Base-by-base conservation (phyloP, 805 yeast species). In the Candida insectorum region DNA sequence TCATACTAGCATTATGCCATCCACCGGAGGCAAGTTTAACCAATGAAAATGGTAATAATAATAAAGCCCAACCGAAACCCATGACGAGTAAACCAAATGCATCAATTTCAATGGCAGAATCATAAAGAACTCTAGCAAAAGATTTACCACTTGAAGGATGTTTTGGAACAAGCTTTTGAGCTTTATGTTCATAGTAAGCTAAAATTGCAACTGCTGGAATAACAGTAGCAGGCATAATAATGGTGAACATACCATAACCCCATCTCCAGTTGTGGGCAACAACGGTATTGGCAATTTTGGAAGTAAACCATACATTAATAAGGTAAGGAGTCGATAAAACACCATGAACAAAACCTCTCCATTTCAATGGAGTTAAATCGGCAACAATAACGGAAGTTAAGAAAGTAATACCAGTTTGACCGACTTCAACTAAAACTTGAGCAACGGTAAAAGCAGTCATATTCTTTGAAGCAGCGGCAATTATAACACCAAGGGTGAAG, bases 201-300 rank as follows among this genome's bases (percentile, higher is more conserved):
- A 65, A 51, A 18, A 60, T 36, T 4, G 33, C 15, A 20, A 62
- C 41, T 10, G 60, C 56, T 16, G 71, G 71, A 16, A 43, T 22
- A 14, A 58, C 39, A n/a, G 59, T 61, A 16, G 56, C 62, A 5
- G 77, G 77, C 42, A 62, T 55, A 18, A 72, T 60, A 23, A 71
- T 58, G 17, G 69, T 62, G 54, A 72, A 72, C 56, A 70, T 60
- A 36, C 74, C 75, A 42, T 65, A 70, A 22, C 76, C 79, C 71
- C 73, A 67, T 52, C 77, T 61, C 79, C 79, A 74, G 27, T 65
- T 60, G 16, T 40, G 43, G 24, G 42, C 39, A 10, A 56, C 43
- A 15, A 69, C 48, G 20, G 54, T 51, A 4, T 48, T 44, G 8
- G 49, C 64, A 37, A 65, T 63, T 6, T 47, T 53, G 36, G 71